A percentile compares a stretch with the other conserved stretches of the same genome.
Evolutionary conservation across 257 asterid genomes (phyloP).

Genomic region (Solanum appendiculatum): DNA sequence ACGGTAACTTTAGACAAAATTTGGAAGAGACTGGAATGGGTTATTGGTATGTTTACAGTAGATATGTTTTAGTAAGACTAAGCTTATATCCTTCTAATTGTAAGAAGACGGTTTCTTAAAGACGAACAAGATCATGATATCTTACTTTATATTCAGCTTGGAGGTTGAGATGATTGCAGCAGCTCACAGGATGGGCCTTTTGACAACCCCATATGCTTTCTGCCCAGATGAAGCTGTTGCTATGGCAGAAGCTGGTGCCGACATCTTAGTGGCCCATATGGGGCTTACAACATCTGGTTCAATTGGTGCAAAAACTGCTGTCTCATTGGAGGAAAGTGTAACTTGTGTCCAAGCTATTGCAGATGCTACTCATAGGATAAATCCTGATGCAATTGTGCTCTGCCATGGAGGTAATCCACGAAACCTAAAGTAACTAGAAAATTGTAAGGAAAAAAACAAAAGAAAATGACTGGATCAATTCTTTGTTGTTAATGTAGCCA

Average conservation of each 20-base stretch:
- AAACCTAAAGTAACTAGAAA: neutral
- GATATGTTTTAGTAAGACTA: neutral
- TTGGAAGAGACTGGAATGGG: conserved; percentile 99
- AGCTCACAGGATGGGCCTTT: conserved; percentile 88
- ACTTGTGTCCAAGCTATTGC: conserved; percentile 86
- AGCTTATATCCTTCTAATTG: neutral
- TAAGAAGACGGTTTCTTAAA: neutral
- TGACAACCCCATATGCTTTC: conserved; percentile 96
- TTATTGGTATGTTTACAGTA: conserved; percentile 38
- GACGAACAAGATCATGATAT: neutral
- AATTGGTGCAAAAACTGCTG: conserved; percentile 85
- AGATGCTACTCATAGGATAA: conserved; percentile 74
- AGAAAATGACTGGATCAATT: neutral
- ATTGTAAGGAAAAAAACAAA: neutral
- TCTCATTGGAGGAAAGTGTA: conserved; percentile 77
- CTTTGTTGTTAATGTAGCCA: neutral
- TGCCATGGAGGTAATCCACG: conserved; percentile 84
- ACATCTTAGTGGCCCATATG: conserved; percentile 94
- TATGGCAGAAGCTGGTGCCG: conserved; percentile 97
- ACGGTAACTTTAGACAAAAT: conserved; percentile 90
- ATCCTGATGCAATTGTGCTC: conserved; percentile 59
- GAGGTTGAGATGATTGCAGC: conserved; percentile 94
- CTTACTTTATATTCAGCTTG: conserved; percentile 35
- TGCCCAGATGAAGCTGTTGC: conserved; percentile 72
- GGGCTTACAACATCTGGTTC: conserved; percentile 96